These are phyloP conservation scores for Oryza meridionalis DNA, from an alignment of 176 grass and related monocot species.

Conservation along the genomic window DNA sequence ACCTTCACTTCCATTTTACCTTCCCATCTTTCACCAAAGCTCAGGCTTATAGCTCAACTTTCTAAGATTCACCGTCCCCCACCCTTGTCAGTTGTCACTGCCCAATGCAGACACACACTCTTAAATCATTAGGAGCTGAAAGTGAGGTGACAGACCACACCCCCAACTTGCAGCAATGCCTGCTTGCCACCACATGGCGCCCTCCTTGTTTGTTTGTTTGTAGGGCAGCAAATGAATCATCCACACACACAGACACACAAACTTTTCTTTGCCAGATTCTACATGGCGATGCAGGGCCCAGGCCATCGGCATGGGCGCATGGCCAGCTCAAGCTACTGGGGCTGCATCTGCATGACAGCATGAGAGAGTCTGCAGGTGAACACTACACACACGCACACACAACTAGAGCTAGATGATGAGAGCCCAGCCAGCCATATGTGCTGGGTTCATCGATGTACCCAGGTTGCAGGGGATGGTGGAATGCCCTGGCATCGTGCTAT, in stretches of 20 bases:
- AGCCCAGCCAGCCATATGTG: not conserved
- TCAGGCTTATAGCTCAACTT: not conserved
- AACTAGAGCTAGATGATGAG: not conserved
- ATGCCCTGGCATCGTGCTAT: conserved; percentile 43
- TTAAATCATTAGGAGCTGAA: conserved; percentile 32
- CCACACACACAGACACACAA: not conserved
- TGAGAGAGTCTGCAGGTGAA: conserved; percentile 29
- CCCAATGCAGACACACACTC: not conserved
- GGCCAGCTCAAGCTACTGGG: conserved; percentile 31
- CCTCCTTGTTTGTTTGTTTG: conserved; percentile 26
- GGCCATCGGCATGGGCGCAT: not conserved
- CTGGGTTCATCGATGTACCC: no score
- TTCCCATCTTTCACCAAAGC: not conserved
- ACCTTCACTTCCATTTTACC: not conserved
- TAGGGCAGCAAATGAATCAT: not conserved
- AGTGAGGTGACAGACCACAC: conserved; percentile 28
- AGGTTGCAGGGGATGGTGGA: conserved; percentile 16
- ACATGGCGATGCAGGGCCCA: not conserved
- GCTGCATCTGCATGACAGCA: not conserved
- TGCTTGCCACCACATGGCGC: conserved; percentile 28
- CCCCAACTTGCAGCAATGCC: conserved; percentile 32
- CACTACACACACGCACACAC: not conserved
- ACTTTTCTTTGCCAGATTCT: not conserved
- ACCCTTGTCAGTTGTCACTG: not conserved
- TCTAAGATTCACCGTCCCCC: not conserved